Percentiles rank a stretch among this genome's conserved stretches.
Conservation (phyloP, 108 stramenopile species). For the Skeletonema potamos region DNA sequence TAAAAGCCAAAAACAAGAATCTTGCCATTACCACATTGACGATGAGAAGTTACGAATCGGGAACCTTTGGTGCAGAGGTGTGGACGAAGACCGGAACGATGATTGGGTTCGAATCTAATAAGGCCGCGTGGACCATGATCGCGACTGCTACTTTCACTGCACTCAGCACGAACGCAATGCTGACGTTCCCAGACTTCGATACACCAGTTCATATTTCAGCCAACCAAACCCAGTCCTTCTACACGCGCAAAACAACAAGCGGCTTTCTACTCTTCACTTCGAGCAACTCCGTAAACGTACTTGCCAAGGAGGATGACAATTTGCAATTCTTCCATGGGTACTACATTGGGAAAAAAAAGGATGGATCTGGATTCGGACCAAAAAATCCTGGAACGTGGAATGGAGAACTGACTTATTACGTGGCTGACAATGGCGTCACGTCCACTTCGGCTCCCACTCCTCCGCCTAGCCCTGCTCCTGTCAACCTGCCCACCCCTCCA, state of each 20-base stretch:
- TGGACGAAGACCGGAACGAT: constrained; percentile 5
- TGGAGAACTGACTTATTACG: neutral
- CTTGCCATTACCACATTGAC: constrained; percentile 4
- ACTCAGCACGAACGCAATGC: neutral
- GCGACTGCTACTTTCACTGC: neutral
- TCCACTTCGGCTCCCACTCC: neutral
- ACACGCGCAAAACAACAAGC: neutral
- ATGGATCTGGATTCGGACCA: neutral
- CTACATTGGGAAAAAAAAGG: no score
- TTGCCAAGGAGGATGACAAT: neutral
- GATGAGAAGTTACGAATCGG: neutral
- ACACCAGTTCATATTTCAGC: constrained; percentile 1
- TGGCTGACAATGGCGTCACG: neutral
- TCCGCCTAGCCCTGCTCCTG: neutral
- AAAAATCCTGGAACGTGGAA: neutral
- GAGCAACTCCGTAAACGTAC: neutral
- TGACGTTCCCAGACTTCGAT: neutral
- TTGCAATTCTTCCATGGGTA: neutral
- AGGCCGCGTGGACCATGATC: neutral
- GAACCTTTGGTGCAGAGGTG: constrained; percentile 1
- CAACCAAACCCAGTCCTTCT: constrained; percentile 2
- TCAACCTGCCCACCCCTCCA: neutral
- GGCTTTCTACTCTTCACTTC: neutral
- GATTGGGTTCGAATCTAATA: neutral
- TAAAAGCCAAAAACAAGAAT: neutral